Percentiles rank a stretch among this genome's conserved stretches.
These are phyloP conservation scores for Phytophthora pinifolia DNA, from an alignment of 352 stramenopile genomes.

Conservation along the genomic window DNA sequence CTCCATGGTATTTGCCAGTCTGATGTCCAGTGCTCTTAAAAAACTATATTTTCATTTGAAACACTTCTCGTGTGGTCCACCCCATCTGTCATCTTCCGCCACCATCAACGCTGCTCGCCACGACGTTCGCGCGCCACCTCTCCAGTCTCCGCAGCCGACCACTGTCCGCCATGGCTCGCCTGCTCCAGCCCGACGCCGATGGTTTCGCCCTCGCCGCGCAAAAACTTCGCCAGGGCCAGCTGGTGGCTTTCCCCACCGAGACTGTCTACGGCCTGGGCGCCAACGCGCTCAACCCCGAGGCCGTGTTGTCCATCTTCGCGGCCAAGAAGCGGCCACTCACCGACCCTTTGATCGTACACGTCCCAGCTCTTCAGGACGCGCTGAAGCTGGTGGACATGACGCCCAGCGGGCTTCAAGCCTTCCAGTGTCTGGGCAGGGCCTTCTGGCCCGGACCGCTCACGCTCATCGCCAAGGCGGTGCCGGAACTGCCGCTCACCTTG, in stretches of 20 bases:
- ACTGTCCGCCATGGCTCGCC: slow-evolving; percentile 37
- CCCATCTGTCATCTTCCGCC: neutral
- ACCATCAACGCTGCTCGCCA: neutral
- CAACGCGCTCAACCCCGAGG: slow-evolving; percentile 93
- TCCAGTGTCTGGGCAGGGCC: slow-evolving; percentile 78
- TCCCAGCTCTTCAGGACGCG: slow-evolving; percentile 86
- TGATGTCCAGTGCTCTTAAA: too few relatives aligned
- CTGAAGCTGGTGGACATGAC: slow-evolving; percentile 89
- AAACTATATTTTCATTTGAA: too few relatives aligned
- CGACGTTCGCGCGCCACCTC: slow-evolving; percentile 10
- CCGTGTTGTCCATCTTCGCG: slow-evolving; percentile 96
- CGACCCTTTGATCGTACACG: slow-evolving; percentile 99
- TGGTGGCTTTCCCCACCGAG: slow-evolving; percentile 98
- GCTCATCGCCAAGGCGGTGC: slow-evolving; percentile 92
- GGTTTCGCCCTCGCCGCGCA: slow-evolving; percentile 56
- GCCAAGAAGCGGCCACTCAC: slow-evolving; percentile 95
- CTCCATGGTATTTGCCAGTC: too few relatives aligned
- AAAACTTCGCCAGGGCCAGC: slow-evolving; percentile 69
- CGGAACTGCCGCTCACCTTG: slow-evolving; percentile 76
- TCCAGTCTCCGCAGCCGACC: slow-evolving; percentile 11
- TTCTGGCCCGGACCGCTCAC: slow-evolving; percentile 99
- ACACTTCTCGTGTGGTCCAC: slow-evolving; percentile 7
- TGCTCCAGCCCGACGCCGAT: slow-evolving; percentile 45
- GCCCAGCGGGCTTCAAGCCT: slow-evolving; percentile 56
- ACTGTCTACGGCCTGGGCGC: slow-evolving; percentile 99